A percentile compares a stretch with the other conserved stretches of the same genome.
These are phyloP conservation scores for Teratosphaeria nubilosa DNA, from an alignment of 2,329 filamentous ascomycete genomes.

Conservation along the genomic window DNA sequence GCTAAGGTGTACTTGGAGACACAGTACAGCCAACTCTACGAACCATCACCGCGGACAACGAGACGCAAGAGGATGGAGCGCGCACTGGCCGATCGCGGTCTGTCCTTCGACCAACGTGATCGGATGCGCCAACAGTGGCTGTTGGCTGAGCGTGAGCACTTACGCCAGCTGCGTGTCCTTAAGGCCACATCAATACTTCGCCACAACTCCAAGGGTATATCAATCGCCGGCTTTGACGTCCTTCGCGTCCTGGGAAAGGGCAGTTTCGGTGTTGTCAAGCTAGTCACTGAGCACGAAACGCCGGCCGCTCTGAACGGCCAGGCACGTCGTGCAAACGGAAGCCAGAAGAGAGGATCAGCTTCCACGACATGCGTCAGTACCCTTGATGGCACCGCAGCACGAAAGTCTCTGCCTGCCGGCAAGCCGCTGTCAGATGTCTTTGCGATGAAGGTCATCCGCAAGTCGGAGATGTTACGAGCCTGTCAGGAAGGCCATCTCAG, in stretches of 20 bases:
- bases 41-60: constrained; percentile 46
- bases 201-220: constrained; percentile 41
- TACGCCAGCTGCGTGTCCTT: constrained; percentile 62
- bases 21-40: constrained; percentile 61
- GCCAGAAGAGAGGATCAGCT: neutral
- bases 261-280: constrained; percentile 82
- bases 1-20: constrained; percentile 82
- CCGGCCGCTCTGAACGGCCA: constrained; percentile 3
- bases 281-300: constrained; percentile 55
- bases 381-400: constrained; percentile 17
- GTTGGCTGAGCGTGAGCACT: constrained; percentile 59
- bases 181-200: constrained; percentile 49
- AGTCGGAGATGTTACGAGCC: constrained; percentile 83
- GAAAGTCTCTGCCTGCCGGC: constrained; percentile 15
- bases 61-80: constrained; percentile 54
- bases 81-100: constrained; percentile 49
- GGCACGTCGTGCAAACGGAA: neutral
- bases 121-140: constrained; percentile 50
- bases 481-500: constrained; percentile 87
- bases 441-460: constrained; percentile 95
- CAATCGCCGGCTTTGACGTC: constrained; percentile 61
- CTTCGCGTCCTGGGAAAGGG: constrained; percentile 81
- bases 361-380: constrained; percentile 26
- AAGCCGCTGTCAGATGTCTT: constrained; percentile 52
- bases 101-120: constrained; percentile 45